Evolutionary conservation across 345 rosid genomes (phyloP).

Genomic region (Theobroma cacao): DNA sequence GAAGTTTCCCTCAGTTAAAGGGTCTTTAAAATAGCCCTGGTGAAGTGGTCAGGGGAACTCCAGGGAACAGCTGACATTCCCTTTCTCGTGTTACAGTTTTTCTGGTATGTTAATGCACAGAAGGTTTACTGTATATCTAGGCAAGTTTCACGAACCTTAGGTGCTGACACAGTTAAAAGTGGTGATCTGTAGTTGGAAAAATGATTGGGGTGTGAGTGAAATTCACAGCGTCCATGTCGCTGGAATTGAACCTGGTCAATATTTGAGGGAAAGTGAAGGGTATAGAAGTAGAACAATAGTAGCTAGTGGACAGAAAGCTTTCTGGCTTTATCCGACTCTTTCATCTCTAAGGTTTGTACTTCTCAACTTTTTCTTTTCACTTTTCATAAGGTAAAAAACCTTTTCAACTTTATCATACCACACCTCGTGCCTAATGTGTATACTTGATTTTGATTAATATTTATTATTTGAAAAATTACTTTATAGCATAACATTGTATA

Average conservation of each 20-base stretch:
- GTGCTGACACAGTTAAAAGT: not conserved
- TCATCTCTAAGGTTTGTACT: not conserved
- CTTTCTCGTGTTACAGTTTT: not conserved
- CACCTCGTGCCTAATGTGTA: too few relatives aligned
- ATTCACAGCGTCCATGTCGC: not conserved
- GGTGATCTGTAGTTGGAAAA: not conserved
- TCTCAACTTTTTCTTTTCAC: not conserved
- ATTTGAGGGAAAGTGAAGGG: not conserved
- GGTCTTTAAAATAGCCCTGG: conserved; percentile 10
- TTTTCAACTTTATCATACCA: too few relatives aligned
- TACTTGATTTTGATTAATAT: too few relatives aligned
- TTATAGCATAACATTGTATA: too few relatives aligned
- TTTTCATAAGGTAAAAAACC: not conserved
- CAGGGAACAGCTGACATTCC: conserved; percentile 25
- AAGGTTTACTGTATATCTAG: not conserved
- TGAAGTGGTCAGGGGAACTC: conserved; percentile 52
- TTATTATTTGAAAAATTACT: too few relatives aligned
- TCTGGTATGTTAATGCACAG: not conserved
- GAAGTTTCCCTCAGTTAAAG: not conserved
- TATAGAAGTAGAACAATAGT: not conserved
- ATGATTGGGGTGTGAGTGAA: not conserved
- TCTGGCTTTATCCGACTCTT: not conserved
- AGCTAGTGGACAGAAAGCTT: not conserved
- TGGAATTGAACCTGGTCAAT: not conserved
- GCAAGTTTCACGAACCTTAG: not conserved